Base-by-base conservation (phyloP, 2,329 filamentous ascomycete species). In the Triangularia setosa region DNA sequence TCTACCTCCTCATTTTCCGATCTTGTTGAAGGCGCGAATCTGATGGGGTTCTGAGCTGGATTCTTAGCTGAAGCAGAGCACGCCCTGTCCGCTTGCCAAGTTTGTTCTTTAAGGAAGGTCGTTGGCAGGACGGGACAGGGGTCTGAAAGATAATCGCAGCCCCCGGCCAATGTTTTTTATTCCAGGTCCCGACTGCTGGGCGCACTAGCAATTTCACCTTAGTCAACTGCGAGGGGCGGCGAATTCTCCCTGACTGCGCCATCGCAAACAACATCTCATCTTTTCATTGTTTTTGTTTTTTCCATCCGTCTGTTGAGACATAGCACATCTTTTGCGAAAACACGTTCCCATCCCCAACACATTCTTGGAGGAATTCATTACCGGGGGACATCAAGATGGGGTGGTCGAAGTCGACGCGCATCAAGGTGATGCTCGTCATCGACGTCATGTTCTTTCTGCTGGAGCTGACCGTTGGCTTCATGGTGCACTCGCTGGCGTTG, bases 331-430 rank as follows among this genome's bases (percentile, higher is more conserved):
- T 35, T 16, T 28, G 8, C 16, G 16, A 18, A 11, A 11, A 27
- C 4, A 57, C 25, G 33, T 57, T 14, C 3, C 18, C 27, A 23
- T n/a, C 16, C 5, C n/a, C n/a, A n/a, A 11, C 25, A 35, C 28
- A 40, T 52, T 59, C n/a, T 25, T 25, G 35, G 33, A 44, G 40
- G 25, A 30, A 25, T 18, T 60, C 8, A 53, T 60, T 11, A 21
- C 11, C 4, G 23, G 24, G 24, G 12, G 16, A 40, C 24, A 21
- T 27, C 71, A 76, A 65, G 69, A 96, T 96, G 92, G 90, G 85
- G 69, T 90, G 94, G 84, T 96, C 93, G 74, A 99, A 99, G 79
- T 91, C 90, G 70, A 92, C 90, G 72, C 89, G 94, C 77, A 98
- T 99, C 76, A 86, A 91, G 79, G 90, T 97, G 76, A 91, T 99